Percentiles rank a stretch among this genome's conserved stretches.
These are phyloP conservation scores for Hypholoma sublateritium DNA, from an alignment of 768 basidiomycete species.

Conservation along the genomic window DNA sequence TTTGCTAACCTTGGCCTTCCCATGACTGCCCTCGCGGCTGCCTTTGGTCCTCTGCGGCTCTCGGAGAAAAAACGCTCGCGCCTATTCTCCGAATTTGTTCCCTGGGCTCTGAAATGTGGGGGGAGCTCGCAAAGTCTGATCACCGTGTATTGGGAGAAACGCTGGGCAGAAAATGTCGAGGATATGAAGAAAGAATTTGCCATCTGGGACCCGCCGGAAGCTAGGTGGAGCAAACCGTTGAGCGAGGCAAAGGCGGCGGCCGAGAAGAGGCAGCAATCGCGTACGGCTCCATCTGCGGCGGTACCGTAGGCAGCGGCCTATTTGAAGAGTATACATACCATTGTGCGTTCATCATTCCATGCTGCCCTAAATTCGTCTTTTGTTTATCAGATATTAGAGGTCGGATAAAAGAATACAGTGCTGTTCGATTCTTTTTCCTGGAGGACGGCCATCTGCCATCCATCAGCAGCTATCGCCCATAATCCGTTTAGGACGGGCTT, in stretches of 20 bases:
- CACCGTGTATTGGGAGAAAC: slow-evolving; percentile 93
- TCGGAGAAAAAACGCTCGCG: slow-evolving; percentile 49
- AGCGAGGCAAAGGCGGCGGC: slow-evolving; percentile 59
- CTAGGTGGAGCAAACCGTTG: slow-evolving; percentile 66
- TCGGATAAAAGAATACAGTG: too few species aligned
- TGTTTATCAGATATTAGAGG: too few species aligned
- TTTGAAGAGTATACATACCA: too few species aligned
- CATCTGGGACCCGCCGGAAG: slow-evolving; percentile 78
- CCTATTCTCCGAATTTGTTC: slow-evolving; percentile 80
- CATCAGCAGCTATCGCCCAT: too few species aligned
- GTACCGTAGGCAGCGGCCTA: not conserved
- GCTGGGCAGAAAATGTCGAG: slow-evolving; percentile 83
- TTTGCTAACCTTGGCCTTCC: slow-evolving; percentile 90
- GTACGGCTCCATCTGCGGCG: not conserved
- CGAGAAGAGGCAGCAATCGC: slow-evolving; percentile 26
- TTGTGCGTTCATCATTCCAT: too few species aligned
- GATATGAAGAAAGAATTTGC: slow-evolving; percentile 87
- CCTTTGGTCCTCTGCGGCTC: slow-evolving; percentile 79
- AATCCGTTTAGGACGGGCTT: too few species aligned
- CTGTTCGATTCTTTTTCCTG: too few species aligned
- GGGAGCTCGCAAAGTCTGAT: slow-evolving; percentile 73
- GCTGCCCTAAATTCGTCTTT: too few species aligned
- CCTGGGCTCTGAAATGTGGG: slow-evolving; percentile 91
- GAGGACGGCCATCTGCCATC: too few species aligned
- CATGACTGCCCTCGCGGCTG: slow-evolving; percentile 77